phyloP scores from a whole-genome alignment of 257 asterid genomes.

The Gynochthodes officinalis region DNA sequence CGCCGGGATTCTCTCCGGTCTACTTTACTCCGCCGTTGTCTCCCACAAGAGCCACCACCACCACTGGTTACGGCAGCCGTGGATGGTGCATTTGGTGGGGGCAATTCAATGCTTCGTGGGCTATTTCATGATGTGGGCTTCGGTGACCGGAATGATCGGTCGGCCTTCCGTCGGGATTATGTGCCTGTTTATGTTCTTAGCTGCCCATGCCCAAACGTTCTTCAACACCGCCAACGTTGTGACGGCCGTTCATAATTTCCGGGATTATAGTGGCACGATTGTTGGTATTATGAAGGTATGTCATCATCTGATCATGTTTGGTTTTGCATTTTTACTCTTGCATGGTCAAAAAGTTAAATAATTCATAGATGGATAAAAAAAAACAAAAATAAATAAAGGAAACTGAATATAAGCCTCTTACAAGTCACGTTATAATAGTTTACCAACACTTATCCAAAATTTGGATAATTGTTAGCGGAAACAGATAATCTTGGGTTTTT shows the following conservation, averaged over 20 bases:
- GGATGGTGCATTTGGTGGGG: slow-evolving; percentile 72
- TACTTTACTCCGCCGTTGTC: slow-evolving; percentile 57
- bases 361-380: no score
- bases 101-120: slow-evolving; percentile 80
- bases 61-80: slow-evolving; percentile 44
- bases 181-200: slow-evolving; percentile 81
- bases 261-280: slow-evolving; percentile 66
- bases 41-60: slow-evolving; percentile 1
- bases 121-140: slow-evolving; percentile 79
- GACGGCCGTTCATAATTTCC: slow-evolving; percentile 78
- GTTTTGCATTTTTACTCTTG: not conserved
- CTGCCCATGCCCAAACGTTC: slow-evolving; percentile 91
- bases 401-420: no score
- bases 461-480: no score
- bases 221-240: slow-evolving; percentile 89
- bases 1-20: slow-evolving; percentile 73
- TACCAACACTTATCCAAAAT: no score
- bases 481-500: no score
- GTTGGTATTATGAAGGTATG: slow-evolving; percentile 95
- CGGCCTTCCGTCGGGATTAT: slow-evolving; percentile 51
- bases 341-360: not conserved
- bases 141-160: slow-evolving; percentile 59
- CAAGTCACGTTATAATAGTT: no score
- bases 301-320: not conserved
- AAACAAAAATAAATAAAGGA: no score